Percentiles rank a stretch among this genome's conserved stretches.
Evolutionary conservation across 257 asterid genomes (phyloP).

Genomic region (Coffea canephora): DNA sequence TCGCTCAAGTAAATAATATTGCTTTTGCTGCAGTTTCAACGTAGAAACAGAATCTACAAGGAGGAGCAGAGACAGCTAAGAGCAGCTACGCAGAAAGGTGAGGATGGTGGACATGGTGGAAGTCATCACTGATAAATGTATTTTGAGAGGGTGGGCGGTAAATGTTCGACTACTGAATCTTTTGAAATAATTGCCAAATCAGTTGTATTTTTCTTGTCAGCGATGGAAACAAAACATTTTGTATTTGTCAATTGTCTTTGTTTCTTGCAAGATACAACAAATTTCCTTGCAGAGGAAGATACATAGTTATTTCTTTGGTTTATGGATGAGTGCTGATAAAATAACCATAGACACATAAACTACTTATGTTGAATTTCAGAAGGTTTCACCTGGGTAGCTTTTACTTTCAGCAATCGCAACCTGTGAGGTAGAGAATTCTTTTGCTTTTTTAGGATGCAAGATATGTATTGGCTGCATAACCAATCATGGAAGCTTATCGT

Average conservation of each 20-base stretch:
- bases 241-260: slow-evolving; percentile 3
- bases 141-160: slow-evolving; percentile 3
- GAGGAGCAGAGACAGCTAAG: slow-evolving; percentile 97
- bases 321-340: not conserved
- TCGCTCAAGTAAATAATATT: not conserved
- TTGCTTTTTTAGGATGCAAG: not conserved
- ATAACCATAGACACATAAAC: too few species aligned
- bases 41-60: slow-evolving; percentile 91
- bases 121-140: slow-evolving; percentile 50
- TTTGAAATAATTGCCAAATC: slow-evolving; percentile 23
- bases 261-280: slow-evolving; percentile 3
- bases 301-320: not conserved
- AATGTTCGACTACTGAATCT: slow-evolving; percentile 6
- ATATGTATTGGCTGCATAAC: too few species aligned
- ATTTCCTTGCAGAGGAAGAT: not conserved
- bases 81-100: slow-evolving; percentile 68
- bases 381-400: not conserved
- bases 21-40: slow-evolving; percentile 59
- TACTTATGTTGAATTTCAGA: not conserved
- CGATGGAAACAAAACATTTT: not conserved
- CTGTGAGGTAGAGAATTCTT: not conserved
- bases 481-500: too few species aligned
- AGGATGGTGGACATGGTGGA: slow-evolving; percentile 55
- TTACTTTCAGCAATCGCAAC: not conserved
- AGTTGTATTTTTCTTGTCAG: slow-evolving; percentile 14